Conservation (phyloP, 169 alveolate genomes). For the Plasmodium vivax region DNA sequence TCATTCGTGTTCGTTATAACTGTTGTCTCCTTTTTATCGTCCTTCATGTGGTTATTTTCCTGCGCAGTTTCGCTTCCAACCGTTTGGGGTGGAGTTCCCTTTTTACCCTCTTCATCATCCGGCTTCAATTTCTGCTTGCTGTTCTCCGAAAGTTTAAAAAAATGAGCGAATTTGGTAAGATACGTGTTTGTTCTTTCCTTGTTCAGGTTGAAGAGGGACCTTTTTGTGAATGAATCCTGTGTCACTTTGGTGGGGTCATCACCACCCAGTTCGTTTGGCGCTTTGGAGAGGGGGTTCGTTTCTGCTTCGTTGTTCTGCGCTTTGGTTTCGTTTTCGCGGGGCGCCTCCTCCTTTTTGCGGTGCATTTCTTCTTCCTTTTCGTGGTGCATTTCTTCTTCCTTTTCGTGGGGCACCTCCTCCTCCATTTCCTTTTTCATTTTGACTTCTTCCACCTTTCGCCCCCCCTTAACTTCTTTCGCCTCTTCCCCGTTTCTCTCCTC, state of each 20-base stretch:
- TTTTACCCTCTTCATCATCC: neutral
- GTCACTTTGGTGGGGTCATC: neutral
- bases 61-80: neutral
- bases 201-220: neutral
- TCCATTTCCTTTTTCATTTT: neutral
- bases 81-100: neutral
- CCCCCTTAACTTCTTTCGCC: neutral
- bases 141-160: conserved; percentile 11
- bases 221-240: neutral
- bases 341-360: neutral
- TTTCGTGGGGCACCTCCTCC: neutral
- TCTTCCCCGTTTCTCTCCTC: neutral
- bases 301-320: neutral
- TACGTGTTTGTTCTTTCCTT: conserved; percentile 23
- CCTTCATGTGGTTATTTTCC: neutral
- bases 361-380: neutral
- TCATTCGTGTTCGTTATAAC: neutral
- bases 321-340: neutral
- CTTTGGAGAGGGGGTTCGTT: neutral
- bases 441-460: neutral
- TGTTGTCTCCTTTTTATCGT: neutral
- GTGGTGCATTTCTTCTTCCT: neutral
- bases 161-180: conserved; percentile 19
- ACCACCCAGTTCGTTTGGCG: neutral
- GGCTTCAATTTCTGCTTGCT: neutral